phyloP scores from a whole-genome alignment of 306 rosid genomes.

The Rubus parviflorus region DNA sequence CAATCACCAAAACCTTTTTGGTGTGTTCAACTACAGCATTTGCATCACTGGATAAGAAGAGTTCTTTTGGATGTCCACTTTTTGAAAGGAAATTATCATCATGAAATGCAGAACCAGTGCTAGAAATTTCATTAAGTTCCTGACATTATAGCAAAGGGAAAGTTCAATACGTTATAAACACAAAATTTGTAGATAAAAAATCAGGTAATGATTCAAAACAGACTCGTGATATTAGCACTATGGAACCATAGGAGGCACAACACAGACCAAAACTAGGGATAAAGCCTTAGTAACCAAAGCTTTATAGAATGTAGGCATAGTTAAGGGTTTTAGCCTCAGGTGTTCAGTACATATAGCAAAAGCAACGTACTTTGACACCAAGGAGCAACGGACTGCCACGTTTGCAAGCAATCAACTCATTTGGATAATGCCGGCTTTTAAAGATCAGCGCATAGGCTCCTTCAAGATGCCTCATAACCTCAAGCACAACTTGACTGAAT shows the following conservation, averaged over 20 bases:
- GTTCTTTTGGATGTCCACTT: conserved; percentile 75
- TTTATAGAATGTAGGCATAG: not conserved
- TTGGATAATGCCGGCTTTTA: conserved; percentile 89
- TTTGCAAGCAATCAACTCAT: conserved; percentile 98
- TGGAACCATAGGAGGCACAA: not conserved
- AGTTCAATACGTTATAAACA: not conserved
- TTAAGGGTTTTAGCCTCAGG: conserved; percentile 6
- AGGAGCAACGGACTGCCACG: conserved; percentile 95
- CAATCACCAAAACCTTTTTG: conserved; percentile 86
- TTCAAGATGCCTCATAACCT: conserved; percentile 99
- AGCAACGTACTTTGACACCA: conserved; percentile 82
- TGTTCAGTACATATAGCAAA: conserved; percentile 4
- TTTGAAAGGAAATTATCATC: conserved; percentile 77
- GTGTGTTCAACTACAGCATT: conserved; percentile 96
- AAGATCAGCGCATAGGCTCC: conserved; percentile 99
- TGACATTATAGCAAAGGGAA: conserved; percentile 37
- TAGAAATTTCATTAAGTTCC: conserved; percentile 65
- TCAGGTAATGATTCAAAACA: not conserved
- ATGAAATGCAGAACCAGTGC: conserved; percentile 70
- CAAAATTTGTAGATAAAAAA: not conserved
- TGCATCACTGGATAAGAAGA: conserved; percentile 95
- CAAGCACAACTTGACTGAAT: conserved; percentile 93
- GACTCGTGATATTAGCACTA: not conserved
- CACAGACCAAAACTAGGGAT: not conserved
- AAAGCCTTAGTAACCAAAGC: not conserved